Base-by-base conservation (phyloP, 441 rosid genomes). In the Melastoma candidum region DNA sequence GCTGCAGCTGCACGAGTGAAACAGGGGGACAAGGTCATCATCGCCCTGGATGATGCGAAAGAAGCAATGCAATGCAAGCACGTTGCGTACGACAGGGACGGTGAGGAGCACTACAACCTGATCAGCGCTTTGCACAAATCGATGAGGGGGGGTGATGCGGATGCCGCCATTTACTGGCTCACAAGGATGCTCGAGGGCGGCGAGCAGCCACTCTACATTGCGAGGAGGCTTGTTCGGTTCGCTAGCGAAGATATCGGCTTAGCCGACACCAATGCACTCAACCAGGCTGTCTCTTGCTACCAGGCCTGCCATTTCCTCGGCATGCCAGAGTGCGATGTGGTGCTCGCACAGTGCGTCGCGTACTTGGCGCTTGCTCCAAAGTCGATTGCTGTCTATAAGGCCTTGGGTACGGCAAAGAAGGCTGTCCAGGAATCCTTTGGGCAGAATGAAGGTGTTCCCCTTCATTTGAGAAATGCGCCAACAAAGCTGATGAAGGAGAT, bases 301-400 rank as follows among this genome's bases (percentile, higher is more conserved):
- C 96, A 87, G 70, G 95, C 95, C 61, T 85, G 87, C 51, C 92
- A 88, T 80, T 85, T 85, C 68, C 58, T 85, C 68, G 95, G 89
- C 51, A 81, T 85, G 85, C 96, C 96, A 0, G 92, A 85, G 67
- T 88, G 85, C 48, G 73, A 83, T 67, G 95, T 83, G 24, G 61
- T 85, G 60, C 92, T 88, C 13, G 85, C 92, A 1, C 89, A 88
- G 49, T 85, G 96, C 52, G 80, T 67, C 1, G 80, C 95, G 14
- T 87, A 82, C 75, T 73, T 81, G 69, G 83, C 88, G 36, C 57
- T 87, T 73, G 86, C 86, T 63, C 85, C 86, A 0, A 87, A 87
- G 54, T 87, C 96, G 9, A 46, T 87, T 11, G 61, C 86, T 36
- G 86, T 79, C 13, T 84, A 84, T 68, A 68, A 66, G 67, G 96